Evolutionary conservation across 345 rosid species (phyloP).

Genomic region (Excoecaria cochinchinensis): DNA sequence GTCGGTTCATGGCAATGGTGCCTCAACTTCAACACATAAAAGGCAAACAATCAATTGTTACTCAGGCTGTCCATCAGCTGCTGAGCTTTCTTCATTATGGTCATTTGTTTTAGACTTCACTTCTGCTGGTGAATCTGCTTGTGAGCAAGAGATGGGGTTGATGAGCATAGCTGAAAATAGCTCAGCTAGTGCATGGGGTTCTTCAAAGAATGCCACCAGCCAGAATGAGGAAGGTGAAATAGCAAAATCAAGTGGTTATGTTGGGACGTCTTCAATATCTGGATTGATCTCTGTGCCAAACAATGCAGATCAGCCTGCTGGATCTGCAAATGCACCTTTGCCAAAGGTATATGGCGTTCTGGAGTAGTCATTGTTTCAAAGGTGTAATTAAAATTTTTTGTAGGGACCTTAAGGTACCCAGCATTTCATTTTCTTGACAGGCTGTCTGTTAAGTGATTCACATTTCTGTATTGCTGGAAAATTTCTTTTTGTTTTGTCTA

Average conservation of each 20-base stretch:
- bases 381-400: neutral
- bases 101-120: slow-evolving; percentile 59
- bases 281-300: slow-evolving; percentile 38
- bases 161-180: slow-evolving; percentile 74
- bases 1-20: slow-evolving; percentile 61
- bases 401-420: slow-evolving; percentile 1
- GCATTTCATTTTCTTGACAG: neutral
- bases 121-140: slow-evolving; percentile 50
- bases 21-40: slow-evolving; percentile 54
- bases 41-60: slow-evolving; percentile 77
- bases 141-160: slow-evolving; percentile 78
- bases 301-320: slow-evolving; percentile 38
- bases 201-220: slow-evolving; percentile 33
- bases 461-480: neutral
- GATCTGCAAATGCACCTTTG: slow-evolving; percentile 38
- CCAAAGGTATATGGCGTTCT: slow-evolving; percentile 50
- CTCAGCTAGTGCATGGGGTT: slow-evolving; percentile 26
- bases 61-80: slow-evolving; percentile 89
- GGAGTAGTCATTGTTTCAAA: neutral
- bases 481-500: neutral
- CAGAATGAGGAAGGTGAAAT: slow-evolving; percentile 31
- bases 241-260: slow-evolving; percentile 39
- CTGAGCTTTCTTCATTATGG: slow-evolving; percentile 90
- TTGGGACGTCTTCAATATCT: slow-evolving; percentile 43
- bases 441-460: neutral